These are phyloP conservation scores for Fusarium incarnatum DNA, from an alignment of 2,329 filamentous ascomycete species.

Conservation along the genomic window DNA sequence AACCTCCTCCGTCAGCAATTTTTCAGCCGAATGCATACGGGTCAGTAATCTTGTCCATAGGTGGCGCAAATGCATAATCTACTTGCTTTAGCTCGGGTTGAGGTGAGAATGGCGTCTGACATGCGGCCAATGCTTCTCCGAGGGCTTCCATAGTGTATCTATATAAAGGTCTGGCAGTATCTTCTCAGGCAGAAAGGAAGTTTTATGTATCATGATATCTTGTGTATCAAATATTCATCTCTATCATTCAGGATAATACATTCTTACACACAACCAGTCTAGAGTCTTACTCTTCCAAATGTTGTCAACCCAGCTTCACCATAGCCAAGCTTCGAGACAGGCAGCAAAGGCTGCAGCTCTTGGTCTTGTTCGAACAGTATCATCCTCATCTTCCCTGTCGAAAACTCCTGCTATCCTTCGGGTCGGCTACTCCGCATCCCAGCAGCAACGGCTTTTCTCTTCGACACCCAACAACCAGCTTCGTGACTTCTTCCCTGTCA, in stretches of 20 bases:
- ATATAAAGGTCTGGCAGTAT: slow-evolving; percentile 35
- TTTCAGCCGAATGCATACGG: slow-evolving; percentile 2
- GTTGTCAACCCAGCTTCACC: slow-evolving; percentile 46
- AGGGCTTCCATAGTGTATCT: slow-evolving; percentile 27
- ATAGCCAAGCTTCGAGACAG: slow-evolving; percentile 41
- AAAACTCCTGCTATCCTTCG: slow-evolving; percentile 24
- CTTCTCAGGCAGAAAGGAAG: slow-evolving; percentile 29
- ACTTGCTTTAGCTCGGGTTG: neutral
- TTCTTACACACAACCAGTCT: neutral
- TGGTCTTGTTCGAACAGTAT: slow-evolving; percentile 32
- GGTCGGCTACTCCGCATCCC: slow-evolving; percentile 27
- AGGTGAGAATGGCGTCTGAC: slow-evolving; percentile 5
- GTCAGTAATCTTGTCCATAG: slow-evolving; percentile 15
- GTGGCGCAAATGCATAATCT: slow-evolving; percentile 1
- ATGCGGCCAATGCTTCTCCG: slow-evolving; percentile 21
- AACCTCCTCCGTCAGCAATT: slow-evolving; percentile 27
- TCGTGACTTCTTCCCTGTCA: slow-evolving; percentile 71
- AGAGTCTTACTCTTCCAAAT: slow-evolving; percentile 34
- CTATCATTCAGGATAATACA: neutral
- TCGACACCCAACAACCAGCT: slow-evolving; percentile 60
- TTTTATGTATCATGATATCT: slow-evolving; percentile 8
- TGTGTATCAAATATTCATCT: slow-evolving; percentile 15
- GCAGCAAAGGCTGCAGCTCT: slow-evolving; percentile 42
- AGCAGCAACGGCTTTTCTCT: slow-evolving; percentile 57
- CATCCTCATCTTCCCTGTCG: slow-evolving; percentile 29